These are phyloP conservation scores for Dothideomycetidae sp. DNA, from an alignment of 2,329 filamentous ascomycete genomes.

Conservation along the genomic window DNA sequence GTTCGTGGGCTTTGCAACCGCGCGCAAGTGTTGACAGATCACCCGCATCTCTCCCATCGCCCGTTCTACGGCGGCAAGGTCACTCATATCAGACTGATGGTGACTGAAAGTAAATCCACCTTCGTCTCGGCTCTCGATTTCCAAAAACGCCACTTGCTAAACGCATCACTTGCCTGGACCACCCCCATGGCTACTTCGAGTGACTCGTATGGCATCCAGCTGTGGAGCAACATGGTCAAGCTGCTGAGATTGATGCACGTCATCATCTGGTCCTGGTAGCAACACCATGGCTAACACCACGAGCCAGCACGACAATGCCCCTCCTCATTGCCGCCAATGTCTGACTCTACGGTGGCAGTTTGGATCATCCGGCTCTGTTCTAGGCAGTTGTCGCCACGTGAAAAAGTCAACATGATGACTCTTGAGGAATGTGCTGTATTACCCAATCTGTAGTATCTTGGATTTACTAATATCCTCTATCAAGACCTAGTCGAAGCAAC, in stretches of 20 bases:
- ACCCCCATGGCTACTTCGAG: constrained; percentile 19
- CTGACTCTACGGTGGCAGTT: constrained; percentile 31
- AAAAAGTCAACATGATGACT: constrained; percentile 37
- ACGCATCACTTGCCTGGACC: constrained; percentile 23
- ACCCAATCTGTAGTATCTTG: too few relatives aligned
- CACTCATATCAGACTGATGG: constrained; percentile 11
- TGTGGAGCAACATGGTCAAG: constrained; percentile 51
- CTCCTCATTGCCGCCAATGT: constrained; percentile 33
- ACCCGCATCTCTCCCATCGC: constrained; percentile 3
- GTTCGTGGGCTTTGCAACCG: constrained; percentile 2
- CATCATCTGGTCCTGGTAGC: constrained; percentile 40
- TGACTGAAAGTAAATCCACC: too few relatives aligned
- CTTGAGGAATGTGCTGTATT: constrained; percentile 2
- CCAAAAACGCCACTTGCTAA: constrained; percentile 18
- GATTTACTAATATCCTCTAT: too few relatives aligned
- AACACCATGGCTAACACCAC: constrained; percentile 5
- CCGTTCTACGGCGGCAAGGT: constrained; percentile 11
- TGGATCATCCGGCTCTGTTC: constrained; percentile 44
- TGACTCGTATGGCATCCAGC: constrained; percentile 46
- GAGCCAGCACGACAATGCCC: constrained; percentile 28
- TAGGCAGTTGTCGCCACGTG: constrained; percentile 41
- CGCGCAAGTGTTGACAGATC: neutral
- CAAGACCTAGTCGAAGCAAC: too few relatives aligned
- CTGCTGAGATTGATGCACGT: constrained; percentile 44
- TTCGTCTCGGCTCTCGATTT: constrained; percentile 10